Conservation (phyloP, 257 asterid genomes). For the Orobanche coerulescens region DNA sequence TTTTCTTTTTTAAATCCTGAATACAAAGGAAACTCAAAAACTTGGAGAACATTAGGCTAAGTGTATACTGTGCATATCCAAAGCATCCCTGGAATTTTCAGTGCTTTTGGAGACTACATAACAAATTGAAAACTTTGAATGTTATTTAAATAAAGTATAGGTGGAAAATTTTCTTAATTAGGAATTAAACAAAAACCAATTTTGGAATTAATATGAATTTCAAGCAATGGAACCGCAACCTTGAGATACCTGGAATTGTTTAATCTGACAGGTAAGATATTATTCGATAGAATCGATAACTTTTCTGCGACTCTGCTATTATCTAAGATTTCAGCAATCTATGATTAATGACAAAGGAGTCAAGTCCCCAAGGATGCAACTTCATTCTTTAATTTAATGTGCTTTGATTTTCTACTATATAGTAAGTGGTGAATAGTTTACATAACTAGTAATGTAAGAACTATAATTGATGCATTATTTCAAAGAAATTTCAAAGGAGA, state of each 20-base stretch:
- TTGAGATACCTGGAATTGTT: not conserved
- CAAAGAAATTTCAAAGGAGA: not conserved
- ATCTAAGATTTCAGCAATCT: no score
- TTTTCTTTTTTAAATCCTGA: not conserved
- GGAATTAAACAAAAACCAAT: not conserved
- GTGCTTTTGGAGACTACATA: not conserved
- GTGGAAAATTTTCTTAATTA: not conserved
- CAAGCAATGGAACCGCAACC: not conserved
- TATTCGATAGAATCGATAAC: no score
- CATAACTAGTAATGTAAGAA: not conserved
- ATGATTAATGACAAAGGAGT: no score
- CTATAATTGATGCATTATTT: not conserved
- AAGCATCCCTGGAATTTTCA: not conserved
- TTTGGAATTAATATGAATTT: not conserved
- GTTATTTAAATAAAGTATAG: not conserved
- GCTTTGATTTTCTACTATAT: no score
- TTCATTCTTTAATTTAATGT: no score
- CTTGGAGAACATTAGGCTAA: not conserved
- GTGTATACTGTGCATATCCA: not conserved
- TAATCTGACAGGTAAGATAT: not conserved
- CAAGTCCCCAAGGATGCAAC: no score
- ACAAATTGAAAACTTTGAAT: not conserved
- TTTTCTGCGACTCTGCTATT: no score
- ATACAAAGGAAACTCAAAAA: conserved; percentile 5
- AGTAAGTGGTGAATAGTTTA: not conserved